Percentiles rank a stretch among this genome's conserved stretches.
Evolutionary conservation across 805 yeast species (phyloP).

Genomic region (Wickerhamiella brachini): DNA sequence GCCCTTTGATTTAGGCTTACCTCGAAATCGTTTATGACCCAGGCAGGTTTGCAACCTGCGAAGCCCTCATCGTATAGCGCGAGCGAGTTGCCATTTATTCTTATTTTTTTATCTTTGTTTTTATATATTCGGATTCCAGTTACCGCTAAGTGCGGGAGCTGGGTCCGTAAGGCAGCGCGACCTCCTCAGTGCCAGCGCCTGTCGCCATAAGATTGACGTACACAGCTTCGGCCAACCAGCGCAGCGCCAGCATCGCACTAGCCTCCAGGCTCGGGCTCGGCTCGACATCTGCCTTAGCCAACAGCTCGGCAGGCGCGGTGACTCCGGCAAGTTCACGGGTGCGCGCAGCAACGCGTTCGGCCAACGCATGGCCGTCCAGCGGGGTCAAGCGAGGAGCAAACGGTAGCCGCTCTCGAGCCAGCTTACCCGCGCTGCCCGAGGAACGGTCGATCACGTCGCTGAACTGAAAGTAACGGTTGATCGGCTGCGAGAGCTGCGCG

Average conservation of each 20-base stretch:
- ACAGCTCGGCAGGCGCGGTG: neutral
- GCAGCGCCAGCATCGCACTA: constrained; percentile 11
- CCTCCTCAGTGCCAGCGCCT: constrained; percentile 1
- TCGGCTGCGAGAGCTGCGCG: constrained; percentile 52
- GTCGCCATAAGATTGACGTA: constrained; percentile 8
- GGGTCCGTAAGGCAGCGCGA: neutral
- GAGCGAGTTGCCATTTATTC: too few relatives aligned
- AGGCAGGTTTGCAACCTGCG: too few relatives aligned
- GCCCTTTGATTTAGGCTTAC: too few relatives aligned
- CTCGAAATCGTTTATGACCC: too few relatives aligned
- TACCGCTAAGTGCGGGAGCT: neutral
- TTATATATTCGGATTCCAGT: neutral
- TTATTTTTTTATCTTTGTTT: too few relatives aligned
- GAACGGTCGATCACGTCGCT: constrained; percentile 34
- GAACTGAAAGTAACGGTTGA: constrained; percentile 76
- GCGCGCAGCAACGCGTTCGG: neutral
- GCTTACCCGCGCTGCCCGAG: constrained; percentile 4
- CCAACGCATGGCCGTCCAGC: neutral
- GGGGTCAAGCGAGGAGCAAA: neutral
- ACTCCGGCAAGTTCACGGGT: neutral
- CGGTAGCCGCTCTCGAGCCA: neutral
- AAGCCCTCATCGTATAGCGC: too few relatives aligned
- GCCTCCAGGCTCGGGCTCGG: neutral
- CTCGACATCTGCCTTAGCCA: neutral
- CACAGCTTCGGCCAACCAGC: constrained; percentile 14